phyloP scores from a whole-genome alignment of 345 rosid species.

The Hibiscus syriacus region DNA sequence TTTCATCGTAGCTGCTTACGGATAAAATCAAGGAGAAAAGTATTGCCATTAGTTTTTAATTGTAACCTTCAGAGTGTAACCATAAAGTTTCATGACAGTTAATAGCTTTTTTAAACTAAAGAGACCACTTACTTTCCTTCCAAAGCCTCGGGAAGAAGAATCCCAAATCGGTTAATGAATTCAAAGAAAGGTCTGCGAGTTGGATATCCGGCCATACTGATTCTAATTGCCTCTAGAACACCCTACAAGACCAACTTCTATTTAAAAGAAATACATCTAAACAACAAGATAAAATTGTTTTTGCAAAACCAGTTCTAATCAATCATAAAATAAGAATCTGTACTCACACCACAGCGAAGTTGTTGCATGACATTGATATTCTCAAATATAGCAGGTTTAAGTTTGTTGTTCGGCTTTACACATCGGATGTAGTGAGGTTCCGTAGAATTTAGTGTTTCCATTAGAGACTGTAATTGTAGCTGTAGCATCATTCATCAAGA shows the following conservation, averaged over 20 bases:
- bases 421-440: conserved; percentile 98
- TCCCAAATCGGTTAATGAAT: conserved; percentile 84
- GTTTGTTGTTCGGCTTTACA: conserved; percentile 89
- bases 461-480: conserved; percentile 79
- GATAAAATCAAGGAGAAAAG: conserved; percentile 17
- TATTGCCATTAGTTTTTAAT: conserved; percentile 9
- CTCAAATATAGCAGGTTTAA: conserved; percentile 92
- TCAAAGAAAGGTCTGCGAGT: conserved; percentile 90
- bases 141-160: conserved; percentile 56
- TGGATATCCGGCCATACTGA: conserved; percentile 97
- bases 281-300: conserved; percentile 4
- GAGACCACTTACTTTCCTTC: conserved; percentile 69
- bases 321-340: neutral
- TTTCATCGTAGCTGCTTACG: conserved; percentile 72
- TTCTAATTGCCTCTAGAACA: conserved; percentile 93
- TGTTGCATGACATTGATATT: conserved; percentile 96
- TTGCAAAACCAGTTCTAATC: conserved; percentile 6
- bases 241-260: conserved; percentile 46
- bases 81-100: neutral
- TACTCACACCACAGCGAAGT: conserved; percentile 90
- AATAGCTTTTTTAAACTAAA: neutral
- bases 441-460: conserved; percentile 91
- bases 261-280: neutral
- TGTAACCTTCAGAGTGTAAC: conserved; percentile 11
- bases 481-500: conserved; percentile 38